Base-by-base conservation (phyloP, 2,329 filamentous ascomycete species). In the Pyrenophora tritici-repentis region DNA sequence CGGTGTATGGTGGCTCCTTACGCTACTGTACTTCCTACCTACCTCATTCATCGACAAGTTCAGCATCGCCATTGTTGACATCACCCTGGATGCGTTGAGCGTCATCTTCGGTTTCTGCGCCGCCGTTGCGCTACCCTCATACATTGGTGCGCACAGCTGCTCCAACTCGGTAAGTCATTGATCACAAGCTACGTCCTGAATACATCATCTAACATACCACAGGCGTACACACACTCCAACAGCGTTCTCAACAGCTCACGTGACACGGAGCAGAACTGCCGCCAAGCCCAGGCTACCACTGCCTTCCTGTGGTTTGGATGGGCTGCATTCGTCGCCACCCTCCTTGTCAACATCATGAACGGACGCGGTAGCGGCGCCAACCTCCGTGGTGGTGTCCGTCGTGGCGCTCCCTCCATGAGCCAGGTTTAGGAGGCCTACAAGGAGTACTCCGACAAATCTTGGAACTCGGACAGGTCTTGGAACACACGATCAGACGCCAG, bases 281-380 rank as follows among this genome's bases (percentile, higher is more conserved):
- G 83, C 56, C 85, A 90, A 75, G 83, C 90, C 13, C 89, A 92
- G 76, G 89, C 89, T 32, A 82, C 83, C 56, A 84, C 83, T 29
- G 87, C 84, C 32, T 93, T 93, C 76, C 81, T 90, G 75, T 93
- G 87, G 87, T 91, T 92, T 76, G 81, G 90, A 41, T 90, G 87
- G 71, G 80, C 77, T 33, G 78, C 81, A 20, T 88, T 87, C 66
- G 75, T 78, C 22, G 84, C 69, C 14, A 75, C 77, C 3, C 80
- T 81, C 34, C 70, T 85, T 37, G 76, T 83, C 66, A 79, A 89
- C 56, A 75, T 81, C 47, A 71, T 85, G 63, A 75, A 77, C 53
- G 79, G 81, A 50, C 78, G 81, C 61, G 78, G 81, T 32, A 68
- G 62, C 47, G 63, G 61, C n/a, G 68, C 68, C 53, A 76, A 75